Evolutionary conservation across 2,329 filamentous ascomycete genomes (phyloP).

Genomic region (Ampelomyces quisqualis): DNA sequence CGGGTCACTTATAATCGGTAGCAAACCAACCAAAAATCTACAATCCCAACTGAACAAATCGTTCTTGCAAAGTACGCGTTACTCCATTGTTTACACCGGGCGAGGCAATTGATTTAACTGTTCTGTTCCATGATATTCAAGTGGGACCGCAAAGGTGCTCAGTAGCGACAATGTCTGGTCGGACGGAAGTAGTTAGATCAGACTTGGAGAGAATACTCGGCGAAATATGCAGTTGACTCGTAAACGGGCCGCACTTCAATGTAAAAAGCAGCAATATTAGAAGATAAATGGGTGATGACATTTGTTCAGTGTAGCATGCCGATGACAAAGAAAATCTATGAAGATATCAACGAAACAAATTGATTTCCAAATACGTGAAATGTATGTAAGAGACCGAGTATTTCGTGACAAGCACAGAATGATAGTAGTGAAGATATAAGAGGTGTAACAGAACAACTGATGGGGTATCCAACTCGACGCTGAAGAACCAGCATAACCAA

Average conservation of each 20-base stretch:
- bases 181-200: background rate
- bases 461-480: constrained; percentile 24
- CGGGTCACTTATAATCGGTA: no score
- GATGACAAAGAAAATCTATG: no score
- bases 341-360: no score
- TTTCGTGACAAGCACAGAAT: background rate
- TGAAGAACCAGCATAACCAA: constrained; percentile 3
- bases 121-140: no score
- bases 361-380: background rate
- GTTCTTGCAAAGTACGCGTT: no score
- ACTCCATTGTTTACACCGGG: no score
- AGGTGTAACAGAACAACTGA: background rate
- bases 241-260: background rate
- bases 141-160: background rate
- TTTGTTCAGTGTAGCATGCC: no score
- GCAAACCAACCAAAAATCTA: no score
- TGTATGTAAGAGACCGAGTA: no score
- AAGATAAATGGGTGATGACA: no score
- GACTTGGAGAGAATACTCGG: background rate
- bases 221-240: background rate
- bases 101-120: no score
- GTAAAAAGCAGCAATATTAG: background rate
- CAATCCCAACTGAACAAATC: no score
- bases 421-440: background rate
- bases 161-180: background rate